phyloP scores from a whole-genome alignment of 768 basidiomycete species.

The Serendipita sp. region DNA sequence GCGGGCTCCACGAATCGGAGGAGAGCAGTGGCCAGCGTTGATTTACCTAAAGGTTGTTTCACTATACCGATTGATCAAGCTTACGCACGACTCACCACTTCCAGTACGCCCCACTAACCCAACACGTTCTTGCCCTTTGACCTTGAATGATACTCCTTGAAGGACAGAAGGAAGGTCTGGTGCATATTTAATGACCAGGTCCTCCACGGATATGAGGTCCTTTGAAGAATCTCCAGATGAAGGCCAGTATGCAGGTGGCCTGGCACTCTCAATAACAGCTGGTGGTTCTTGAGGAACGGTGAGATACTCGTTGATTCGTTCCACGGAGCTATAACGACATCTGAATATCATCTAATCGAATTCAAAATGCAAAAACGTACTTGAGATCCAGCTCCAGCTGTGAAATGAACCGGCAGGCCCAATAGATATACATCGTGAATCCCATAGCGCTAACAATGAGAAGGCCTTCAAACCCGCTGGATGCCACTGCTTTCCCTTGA shows the following conservation, averaged over 20 bases:
- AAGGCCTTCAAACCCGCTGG: not conserved
- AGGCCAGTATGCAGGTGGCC: conserved; percentile 89
- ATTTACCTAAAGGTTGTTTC: conserved; percentile 35
- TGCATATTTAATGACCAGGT: conserved; percentile 60
- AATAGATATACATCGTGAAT: conserved; percentile 22
- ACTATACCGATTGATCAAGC: too few relatives aligned
- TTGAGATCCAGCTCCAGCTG: conserved; percentile 61
- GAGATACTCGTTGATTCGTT: conserved; percentile 83
- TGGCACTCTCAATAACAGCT: conserved; percentile 49
- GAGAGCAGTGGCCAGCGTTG: conserved; percentile 19
- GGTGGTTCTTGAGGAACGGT: conserved; percentile 80
- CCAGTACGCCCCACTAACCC: conserved; percentile 72
- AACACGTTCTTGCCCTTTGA: conserved; percentile 57
- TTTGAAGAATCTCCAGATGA: conserved; percentile 40
- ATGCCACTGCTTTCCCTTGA: conserved; percentile 27
- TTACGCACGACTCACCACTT: conserved; percentile 10
- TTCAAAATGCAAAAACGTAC: conserved; percentile 25
- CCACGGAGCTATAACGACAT: conserved; percentile 47
- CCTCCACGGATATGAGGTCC: conserved; percentile 49
- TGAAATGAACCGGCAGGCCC: conserved; percentile 34
- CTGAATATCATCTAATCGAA: conserved; percentile 9
- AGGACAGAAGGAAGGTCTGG: conserved; percentile 73
- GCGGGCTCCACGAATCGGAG: conserved; percentile 32
- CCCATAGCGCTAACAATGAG: conserved; percentile 15
- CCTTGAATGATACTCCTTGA: conserved; percentile 54